These are phyloP conservation scores for Aspergillus fischeri DNA, from an alignment of 2,329 filamentous ascomycete genomes.

Conservation along the genomic window DNA sequence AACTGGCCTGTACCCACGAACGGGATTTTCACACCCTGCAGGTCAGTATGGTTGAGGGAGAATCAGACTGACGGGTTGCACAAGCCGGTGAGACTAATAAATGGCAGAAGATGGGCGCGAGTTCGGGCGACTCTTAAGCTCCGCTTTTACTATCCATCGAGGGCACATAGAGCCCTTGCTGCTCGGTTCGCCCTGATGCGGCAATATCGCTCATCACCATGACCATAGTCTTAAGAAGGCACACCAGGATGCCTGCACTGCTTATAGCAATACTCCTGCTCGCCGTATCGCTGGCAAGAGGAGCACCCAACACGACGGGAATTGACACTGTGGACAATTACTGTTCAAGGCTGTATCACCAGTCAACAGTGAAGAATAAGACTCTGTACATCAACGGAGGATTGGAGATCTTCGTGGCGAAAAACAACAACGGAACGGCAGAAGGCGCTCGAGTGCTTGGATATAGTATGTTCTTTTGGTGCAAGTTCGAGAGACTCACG, in stretches of 20 bases:
- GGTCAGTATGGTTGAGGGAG: not conserved
- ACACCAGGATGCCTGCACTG: not conserved
- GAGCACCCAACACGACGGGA: conserved; percentile 10
- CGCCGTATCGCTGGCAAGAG: conserved; percentile 16
- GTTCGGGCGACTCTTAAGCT: not conserved
- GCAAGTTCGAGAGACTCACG: not conserved
- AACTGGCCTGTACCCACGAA: not conserved
- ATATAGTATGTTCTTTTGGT: conserved; percentile 18
- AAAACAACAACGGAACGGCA: conserved; percentile 11
- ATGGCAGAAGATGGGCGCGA: not conserved
- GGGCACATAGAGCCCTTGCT: not conserved
- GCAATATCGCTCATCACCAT: not conserved
- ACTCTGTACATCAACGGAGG: conserved; percentile 29
- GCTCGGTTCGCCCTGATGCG: not conserved
- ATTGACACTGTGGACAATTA: conserved; percentile 24
- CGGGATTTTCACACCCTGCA: not conserved
- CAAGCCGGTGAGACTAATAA: not conserved
- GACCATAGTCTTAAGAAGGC: not conserved
- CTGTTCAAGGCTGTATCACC: conserved; percentile 25
- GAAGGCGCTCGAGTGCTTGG: conserved; percentile 21
- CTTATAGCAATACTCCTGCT: not conserved
- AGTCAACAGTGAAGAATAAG: conserved; percentile 27
- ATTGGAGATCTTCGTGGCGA: conserved; percentile 20
- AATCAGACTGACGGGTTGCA: not conserved
- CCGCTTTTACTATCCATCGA: not conserved